Conservation (phyloP, 148 eudicot genomes). For the Rhododendron simsii region DNA sequence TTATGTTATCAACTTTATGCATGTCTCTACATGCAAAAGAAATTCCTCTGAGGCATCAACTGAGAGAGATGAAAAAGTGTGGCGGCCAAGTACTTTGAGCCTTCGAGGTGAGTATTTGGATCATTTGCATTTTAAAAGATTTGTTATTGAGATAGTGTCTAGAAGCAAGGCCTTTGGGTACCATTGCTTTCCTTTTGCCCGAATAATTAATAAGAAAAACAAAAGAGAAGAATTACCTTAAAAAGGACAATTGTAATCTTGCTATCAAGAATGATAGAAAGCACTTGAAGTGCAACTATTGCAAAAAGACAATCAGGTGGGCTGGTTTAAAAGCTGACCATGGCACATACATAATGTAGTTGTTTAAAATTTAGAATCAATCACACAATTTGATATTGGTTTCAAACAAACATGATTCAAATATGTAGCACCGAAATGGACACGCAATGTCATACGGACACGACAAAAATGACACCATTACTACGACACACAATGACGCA, state of each 20-base stretch:
- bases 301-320: neutral
- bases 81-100: neutral
- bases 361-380: neutral
- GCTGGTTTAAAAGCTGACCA: neutral
- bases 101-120: neutral
- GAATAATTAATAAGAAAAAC: neutral
- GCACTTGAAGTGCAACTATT: neutral
- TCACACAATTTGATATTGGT: neutral
- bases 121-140: neutral
- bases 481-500: neutral
- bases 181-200: neutral
- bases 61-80: neutral
- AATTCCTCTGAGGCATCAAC: neutral
- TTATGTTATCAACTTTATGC: neutral
- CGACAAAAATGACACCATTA: neutral
- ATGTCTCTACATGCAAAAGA: neutral
- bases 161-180: neutral
- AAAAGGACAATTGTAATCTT: neutral
- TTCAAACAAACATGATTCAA: neutral
- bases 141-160: neutral
- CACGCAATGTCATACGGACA: neutral
- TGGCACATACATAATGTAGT: neutral
- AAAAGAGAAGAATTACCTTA: neutral
- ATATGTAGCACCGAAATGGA: neutral
- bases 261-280: neutral